Evolutionary conservation across 306 rosid species (phyloP).

Genomic region (Notholithocarpus densiflorus): DNA sequence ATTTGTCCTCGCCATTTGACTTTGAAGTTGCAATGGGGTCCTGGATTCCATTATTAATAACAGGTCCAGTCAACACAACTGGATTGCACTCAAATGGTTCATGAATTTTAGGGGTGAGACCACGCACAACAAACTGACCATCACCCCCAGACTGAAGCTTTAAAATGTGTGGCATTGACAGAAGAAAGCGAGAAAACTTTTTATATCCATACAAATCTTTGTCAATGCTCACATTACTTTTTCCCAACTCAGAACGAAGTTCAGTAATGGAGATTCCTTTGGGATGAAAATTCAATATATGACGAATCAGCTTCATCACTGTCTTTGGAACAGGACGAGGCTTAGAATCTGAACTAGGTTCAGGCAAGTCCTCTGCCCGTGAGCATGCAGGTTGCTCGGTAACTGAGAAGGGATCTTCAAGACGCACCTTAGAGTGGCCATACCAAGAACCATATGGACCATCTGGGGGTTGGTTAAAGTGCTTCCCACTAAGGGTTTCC

Average conservation of each 20-base stretch:
- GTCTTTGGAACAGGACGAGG: constrained; percentile 32
- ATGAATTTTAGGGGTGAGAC: constrained; percentile 15
- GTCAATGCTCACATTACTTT: constrained; percentile 27
- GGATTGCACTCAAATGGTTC: constrained; percentile 21
- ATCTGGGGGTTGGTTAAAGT: constrained; percentile 81
- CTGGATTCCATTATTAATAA: constrained; percentile 20
- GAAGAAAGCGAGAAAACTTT: constrained; percentile 50
- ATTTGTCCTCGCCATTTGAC: constrained; percentile 25
- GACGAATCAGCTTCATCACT: constrained; percentile 28
- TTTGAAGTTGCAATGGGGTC: constrained; percentile 20
- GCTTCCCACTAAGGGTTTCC: constrained; percentile 59
- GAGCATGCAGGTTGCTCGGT: constrained; percentile 29
- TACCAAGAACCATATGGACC: constrained; percentile 76
- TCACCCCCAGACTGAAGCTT: constrained; percentile 23
- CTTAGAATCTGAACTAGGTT: constrained; percentile 32
- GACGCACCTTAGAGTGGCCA: constrained; percentile 57
- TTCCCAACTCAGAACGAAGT: constrained; percentile 43
- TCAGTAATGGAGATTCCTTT: constrained; percentile 47
- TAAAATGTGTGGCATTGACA: constrained; percentile 41
- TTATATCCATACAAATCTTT: constrained; percentile 48
- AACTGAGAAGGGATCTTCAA: constrained; percentile 50
- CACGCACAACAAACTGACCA: constrained; percentile 24
- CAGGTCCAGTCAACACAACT: constrained; percentile 11
- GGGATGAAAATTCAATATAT: constrained; percentile 48
- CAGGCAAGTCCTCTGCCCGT: constrained; percentile 28